Conservation (phyloP, 1,284 basidiomycete species). For the Naganishia sp. region DNA sequence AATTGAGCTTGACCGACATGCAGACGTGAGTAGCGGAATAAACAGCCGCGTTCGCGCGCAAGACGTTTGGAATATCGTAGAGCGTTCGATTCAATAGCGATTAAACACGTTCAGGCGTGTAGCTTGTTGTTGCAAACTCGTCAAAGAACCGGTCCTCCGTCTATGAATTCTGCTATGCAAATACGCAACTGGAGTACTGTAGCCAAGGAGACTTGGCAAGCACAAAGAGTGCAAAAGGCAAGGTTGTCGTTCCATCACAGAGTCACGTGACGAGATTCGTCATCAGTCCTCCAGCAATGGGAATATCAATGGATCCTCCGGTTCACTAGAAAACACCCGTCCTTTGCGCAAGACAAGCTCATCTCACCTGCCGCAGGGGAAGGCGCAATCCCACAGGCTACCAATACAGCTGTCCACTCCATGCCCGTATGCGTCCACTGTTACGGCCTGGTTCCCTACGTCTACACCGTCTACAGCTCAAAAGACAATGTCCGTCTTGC, state of each 20-base stretch:
- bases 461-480: constrained; percentile 85
- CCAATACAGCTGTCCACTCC: background rate
- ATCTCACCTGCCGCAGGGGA: background rate
- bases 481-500: constrained; percentile 76
- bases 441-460: constrained; percentile 64
- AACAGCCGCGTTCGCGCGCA: too few species aligned
- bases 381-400: background rate
- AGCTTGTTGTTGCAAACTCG: too few species aligned
- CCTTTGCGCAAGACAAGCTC: background rate
- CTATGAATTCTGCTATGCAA: background rate
- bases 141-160: too few species aligned
- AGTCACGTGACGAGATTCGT: constrained; percentile 4
- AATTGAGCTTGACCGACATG: too few species aligned
- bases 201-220: background rate
- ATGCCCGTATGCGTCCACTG: constrained; percentile 86
- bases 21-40: too few species aligned
- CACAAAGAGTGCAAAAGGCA: background rate
- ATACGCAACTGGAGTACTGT: background rate
- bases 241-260: too few species aligned
- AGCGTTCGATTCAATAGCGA: too few species aligned
- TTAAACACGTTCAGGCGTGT: too few species aligned
- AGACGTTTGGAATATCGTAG: too few species aligned
- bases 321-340: background rate
- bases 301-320: background rate
- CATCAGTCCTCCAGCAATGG: background rate